phyloP scores from a whole-genome alignment of 352 stramenopile species.

The Pythium volutum region DNA sequence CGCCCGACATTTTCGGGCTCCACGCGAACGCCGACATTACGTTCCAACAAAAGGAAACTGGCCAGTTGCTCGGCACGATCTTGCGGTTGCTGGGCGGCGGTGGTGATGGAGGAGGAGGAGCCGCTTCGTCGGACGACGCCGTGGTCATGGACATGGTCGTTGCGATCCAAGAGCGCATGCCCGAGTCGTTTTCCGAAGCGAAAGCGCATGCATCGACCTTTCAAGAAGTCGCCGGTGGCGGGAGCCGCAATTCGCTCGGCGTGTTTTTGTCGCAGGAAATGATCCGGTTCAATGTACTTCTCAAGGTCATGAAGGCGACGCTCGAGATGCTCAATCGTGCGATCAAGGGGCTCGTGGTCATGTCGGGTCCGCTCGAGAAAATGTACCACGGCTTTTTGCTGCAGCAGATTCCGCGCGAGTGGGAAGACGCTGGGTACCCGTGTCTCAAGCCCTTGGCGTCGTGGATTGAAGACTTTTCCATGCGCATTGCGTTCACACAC shows the following conservation, averaged over 20 bases:
- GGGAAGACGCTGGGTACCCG: constrained; percentile 88
- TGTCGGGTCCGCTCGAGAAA: constrained; percentile 79
- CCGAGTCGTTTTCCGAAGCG: constrained; percentile 89
- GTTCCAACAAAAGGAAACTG: constrained; percentile 88
- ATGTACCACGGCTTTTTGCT: constrained; percentile 87
- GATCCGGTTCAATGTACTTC: constrained; percentile 79
- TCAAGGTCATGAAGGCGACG: constrained; percentile 61
- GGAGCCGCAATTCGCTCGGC: constrained; percentile 91
- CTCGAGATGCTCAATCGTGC: constrained; percentile 68
- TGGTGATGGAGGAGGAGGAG: constrained; percentile 38
- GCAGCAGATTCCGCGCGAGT: constrained; percentile 85
- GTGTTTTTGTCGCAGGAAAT: constrained; percentile 91
- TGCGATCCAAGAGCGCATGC: constrained; percentile 84
- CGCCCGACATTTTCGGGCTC: constrained; percentile 93
- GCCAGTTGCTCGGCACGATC: constrained; percentile 85
- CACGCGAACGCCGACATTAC: constrained; percentile 95
- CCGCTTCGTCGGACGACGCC: constrained; percentile 48
- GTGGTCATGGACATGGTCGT: constrained; percentile 85
- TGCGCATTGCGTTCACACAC: constrained; percentile 66
- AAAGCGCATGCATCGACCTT: constrained; percentile 96
- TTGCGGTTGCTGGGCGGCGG: constrained; percentile 70
- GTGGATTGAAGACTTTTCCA: constrained; percentile 87
- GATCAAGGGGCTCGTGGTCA: constrained; percentile 80
- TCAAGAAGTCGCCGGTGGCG: constrained; percentile 51
- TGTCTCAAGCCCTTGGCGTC: constrained; percentile 86